phyloP scores from a whole-genome alignment of 139 green algal species.

The Volvox reticuliferus region DNA sequence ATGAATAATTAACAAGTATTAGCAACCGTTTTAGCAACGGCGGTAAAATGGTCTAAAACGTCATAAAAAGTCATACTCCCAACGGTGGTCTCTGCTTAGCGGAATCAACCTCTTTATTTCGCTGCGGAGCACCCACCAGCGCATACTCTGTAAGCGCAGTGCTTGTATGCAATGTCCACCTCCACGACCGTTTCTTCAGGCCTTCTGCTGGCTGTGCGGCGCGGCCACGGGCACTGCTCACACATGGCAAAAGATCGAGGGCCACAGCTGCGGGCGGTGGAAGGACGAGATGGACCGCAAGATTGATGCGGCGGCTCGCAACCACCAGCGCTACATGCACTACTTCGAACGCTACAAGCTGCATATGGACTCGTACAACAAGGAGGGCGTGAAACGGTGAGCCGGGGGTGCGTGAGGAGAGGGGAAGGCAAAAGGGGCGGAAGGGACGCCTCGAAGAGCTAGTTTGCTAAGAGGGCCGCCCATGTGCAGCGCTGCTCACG shows the following conservation, averaged over 20 bases:
- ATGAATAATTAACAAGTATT: too few relatives aligned
- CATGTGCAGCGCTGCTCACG: too few relatives aligned
- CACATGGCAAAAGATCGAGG: conserved; percentile 86
- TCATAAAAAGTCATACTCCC: too few relatives aligned
- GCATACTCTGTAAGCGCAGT: too few relatives aligned
- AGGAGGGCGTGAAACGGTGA: conserved; percentile 53
- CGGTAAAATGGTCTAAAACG: too few relatives aligned
- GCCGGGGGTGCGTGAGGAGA: neutral
- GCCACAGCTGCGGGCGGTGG: conserved; percentile 89
- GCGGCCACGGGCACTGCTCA: conserved; percentile 82
- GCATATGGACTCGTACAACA: conserved; percentile 47
- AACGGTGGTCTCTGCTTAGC: too few relatives aligned
- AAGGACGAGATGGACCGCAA: conserved; percentile 74
- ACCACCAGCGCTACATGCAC: conserved; percentile 92
- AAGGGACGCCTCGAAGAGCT: too few relatives aligned
- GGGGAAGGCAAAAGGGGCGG: neutral
- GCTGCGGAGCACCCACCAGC: too few relatives aligned
- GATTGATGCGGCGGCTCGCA: conserved; percentile 70
- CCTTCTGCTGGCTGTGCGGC: conserved; percentile 91
- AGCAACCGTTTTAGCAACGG: too few relatives aligned
- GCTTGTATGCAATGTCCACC: too few relatives aligned
- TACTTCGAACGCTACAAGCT: conserved; percentile 81
- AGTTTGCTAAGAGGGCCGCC: too few relatives aligned
- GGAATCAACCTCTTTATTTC: too few relatives aligned
- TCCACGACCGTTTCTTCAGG: neutral